Conservation (phyloP, 164 flowering plant species). For the Brasenia schreberi region DNA sequence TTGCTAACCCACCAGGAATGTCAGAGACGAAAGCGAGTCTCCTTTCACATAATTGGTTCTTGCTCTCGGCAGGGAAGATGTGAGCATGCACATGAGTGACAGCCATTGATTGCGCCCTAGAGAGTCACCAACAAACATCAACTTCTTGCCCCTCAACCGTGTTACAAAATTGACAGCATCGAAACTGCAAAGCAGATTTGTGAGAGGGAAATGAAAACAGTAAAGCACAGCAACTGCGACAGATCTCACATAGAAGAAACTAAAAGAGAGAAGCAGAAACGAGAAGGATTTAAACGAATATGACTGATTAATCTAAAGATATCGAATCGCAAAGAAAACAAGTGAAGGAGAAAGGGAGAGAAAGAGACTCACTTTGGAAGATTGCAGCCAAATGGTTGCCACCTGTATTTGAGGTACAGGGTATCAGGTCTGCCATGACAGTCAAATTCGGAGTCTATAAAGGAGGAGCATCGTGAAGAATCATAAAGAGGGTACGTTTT, state of each 20-base stretch:
- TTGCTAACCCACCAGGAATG: conserved; percentile 11
- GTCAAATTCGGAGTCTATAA: conserved; percentile 53
- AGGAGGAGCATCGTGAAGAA: conserved; percentile 53
- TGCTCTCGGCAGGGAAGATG: conserved; percentile 22
- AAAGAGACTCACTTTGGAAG: conserved; percentile 39
- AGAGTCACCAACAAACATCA: conserved; percentile 33
- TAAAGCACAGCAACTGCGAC: too few relatives aligned
- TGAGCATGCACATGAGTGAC: conserved; percentile 25
- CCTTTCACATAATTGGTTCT: conserved; percentile 6
- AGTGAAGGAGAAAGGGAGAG: not conserved
- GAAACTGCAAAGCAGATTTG: conserved; percentile 9
- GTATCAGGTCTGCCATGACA: conserved; percentile 70
- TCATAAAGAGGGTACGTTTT: conserved; percentile 58
- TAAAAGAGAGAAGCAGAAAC: not conserved
- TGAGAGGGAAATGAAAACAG: too few relatives aligned
- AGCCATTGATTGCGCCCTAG: conserved; percentile 26
- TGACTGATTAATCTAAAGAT: not conserved
- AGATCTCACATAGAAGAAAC: too few relatives aligned
- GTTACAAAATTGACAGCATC: conserved; percentile 16
- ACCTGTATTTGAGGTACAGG: conserved; percentile 51
- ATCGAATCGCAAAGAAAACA: not conserved
- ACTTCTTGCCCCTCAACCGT: conserved; percentile 23
- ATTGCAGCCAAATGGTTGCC: conserved; percentile 66
- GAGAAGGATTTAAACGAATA: not conserved
- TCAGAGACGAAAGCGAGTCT: conserved; percentile 10